Percentiles rank a stretch among this genome's conserved stretches.
These are phyloP conservation scores for Posidonia oceanica DNA, from an alignment of 116 monocot genomes.

Conservation along the genomic window DNA sequence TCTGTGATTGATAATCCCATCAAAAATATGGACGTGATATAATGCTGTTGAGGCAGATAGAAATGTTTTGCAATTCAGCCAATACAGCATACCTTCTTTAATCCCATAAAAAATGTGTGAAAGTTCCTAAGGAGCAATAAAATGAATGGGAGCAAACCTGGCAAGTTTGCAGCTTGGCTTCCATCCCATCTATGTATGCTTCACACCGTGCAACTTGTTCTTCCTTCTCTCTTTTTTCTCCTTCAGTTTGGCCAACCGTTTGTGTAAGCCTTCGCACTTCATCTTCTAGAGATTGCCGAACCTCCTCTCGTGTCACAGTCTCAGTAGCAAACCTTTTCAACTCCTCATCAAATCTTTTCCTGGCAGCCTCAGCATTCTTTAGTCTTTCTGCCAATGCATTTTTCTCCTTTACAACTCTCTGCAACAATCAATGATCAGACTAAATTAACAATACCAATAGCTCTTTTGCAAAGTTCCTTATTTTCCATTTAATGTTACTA, in stretches of 20 bases:
- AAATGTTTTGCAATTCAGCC: too few relatives aligned
- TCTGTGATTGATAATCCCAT: too few relatives aligned
- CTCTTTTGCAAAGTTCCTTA: too few relatives aligned
- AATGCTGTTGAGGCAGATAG: too few relatives aligned
- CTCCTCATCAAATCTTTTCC: conserved; percentile 87
- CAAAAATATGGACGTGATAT: too few relatives aligned
- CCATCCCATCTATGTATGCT: conserved; percentile 87
- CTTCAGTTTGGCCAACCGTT: conserved; percentile 83
- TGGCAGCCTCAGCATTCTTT: conserved; percentile 69
- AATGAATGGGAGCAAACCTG: conserved; percentile 38
- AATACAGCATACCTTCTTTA: too few relatives aligned
- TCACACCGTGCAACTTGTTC: conserved; percentile 81
- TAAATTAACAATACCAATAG: neutral
- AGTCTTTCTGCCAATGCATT: conserved; percentile 78
- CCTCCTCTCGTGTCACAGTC: conserved; percentile 60
- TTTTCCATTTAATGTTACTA: too few relatives aligned
- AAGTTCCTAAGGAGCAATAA: neutral
- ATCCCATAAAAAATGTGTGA: neutral
- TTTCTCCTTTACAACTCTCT: conserved; percentile 88
- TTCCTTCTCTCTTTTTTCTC: conserved; percentile 94
- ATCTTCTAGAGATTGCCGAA: conserved; percentile 63
- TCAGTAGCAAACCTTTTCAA: conserved; percentile 79
- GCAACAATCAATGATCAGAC: conserved; percentile 3
- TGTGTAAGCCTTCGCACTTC: conserved; percentile 71
- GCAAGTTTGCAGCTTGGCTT: conserved; percentile 68